Evolutionary conservation across 2,329 filamentous ascomycete species (phyloP), one percentile per base, ranked within the genome.

Genomic region (Rosellinia necatrix): DNA sequence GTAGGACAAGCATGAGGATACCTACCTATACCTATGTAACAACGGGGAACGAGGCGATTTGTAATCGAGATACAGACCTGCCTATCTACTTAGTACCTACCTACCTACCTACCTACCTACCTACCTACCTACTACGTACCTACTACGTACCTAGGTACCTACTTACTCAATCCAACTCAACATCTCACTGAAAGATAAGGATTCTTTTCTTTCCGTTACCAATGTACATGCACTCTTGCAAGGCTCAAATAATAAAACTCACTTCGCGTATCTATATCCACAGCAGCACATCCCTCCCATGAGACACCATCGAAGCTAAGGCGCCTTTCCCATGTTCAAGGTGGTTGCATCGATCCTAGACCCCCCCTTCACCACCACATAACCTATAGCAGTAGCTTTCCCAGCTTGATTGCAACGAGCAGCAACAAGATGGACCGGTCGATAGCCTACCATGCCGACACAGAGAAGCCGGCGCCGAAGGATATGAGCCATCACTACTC

Each of bases 401-500:
- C n/a, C 12, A 49, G 42, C 32, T 35, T 37, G 29, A 24, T 17
- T 19, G n/a, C 40, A 32, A 21, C 32, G n/a, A n/a, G n/a, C n/a
- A n/a, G n/a, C n/a, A n/a, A n/a, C 54, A 59, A 43, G 40, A 69
- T 69, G 67, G 61, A 66, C 30, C 46, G 47, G 19, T 56, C 59
- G 25, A 51, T 44, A 13, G 24, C 46, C 27, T 49, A n/a, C 30
- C 32, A 44, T 21, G 61, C 60, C 62, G 66, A 59, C 1, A 48
- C 48, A 60, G 67, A 66, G 43, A 73, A 70, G 67, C 74, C 72
- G 24, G 61, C 66, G 54, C 91, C 92, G 5, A 76, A 85, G 63
- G 89, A 96, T 71, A 78, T 96, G 58, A 88, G 86, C 64, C 90
- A 96, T 70, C 88, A 92, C 70, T 88, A 87, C 64, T 92, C 90